Percentiles rank a stretch among this genome's conserved stretches.
These are phyloP conservation scores for Leccinum variicolor DNA, from an alignment of 768 basidiomycete genomes.

Conservation along the genomic window DNA sequence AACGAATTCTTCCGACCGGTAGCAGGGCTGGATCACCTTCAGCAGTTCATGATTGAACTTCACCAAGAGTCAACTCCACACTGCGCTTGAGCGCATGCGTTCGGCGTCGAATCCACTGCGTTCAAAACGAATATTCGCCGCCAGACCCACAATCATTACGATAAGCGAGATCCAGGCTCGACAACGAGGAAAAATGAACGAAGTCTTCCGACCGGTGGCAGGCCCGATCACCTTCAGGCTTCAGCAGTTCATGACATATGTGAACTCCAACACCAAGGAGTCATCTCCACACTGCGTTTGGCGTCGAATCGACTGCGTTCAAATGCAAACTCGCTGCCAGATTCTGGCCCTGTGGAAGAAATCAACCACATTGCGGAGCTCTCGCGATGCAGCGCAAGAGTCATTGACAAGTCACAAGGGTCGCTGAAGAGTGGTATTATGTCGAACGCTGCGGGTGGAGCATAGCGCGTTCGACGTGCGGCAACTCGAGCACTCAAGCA, in stretches of 20 bases:
- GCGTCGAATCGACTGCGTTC: neutral
- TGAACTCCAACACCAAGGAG: neutral
- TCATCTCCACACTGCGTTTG: neutral
- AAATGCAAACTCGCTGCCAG: neutral
- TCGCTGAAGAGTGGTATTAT: neutral
- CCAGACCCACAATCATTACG: neutral
- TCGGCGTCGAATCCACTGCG: neutral
- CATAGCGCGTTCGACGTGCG: neutral
- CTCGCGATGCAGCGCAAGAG: neutral
- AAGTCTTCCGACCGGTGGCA: neutral
- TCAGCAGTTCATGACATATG: neutral
- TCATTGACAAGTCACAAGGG: neutral
- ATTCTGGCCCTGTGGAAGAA: neutral
- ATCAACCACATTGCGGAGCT: neutral
- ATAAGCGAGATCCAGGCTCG: neutral
- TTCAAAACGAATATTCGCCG: neutral
- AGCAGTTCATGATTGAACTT: neutral
- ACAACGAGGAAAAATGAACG: neutral
- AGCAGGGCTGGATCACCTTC: neutral
- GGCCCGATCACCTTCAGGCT: neutral
- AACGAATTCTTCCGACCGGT: neutral
- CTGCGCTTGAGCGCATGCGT: neutral
- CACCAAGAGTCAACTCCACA: neutral
- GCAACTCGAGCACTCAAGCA: neutral
- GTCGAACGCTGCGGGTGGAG: neutral